A percentile compares a stretch with the other conserved stretches of the same genome.
Evolutionary conservation across 768 basidiomycete species (phyloP).

Genomic region (Lactarius deliciosus): DNA sequence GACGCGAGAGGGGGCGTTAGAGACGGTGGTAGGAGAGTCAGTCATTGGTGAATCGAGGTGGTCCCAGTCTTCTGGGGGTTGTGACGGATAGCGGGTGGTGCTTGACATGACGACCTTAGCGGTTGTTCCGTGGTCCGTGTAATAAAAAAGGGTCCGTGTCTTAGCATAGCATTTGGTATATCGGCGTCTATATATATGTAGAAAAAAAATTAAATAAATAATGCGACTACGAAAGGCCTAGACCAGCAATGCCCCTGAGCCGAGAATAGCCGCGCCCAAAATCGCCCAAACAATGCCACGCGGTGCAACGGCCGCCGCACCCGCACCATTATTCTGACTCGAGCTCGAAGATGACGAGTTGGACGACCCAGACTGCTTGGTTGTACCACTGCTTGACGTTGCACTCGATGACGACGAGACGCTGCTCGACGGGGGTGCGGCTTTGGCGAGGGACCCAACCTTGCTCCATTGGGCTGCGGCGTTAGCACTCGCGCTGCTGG

Average conservation of each 20-base stretch:
- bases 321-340: constrained; percentile 11
- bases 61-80: constrained; percentile 31
- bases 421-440: constrained; percentile 38
- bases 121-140: background rate
- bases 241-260: constrained; percentile 3
- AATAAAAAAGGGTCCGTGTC: background rate
- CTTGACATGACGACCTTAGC: constrained; percentile 23
- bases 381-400: constrained; percentile 5
- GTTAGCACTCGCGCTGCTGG: constrained; percentile 45
- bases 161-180: background rate
- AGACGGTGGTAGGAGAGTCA: constrained; percentile 5
- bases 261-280: constrained; percentile 16
- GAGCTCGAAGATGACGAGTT: constrained; percentile 27
- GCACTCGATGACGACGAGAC: background rate
- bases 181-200: background rate
- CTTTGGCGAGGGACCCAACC: constrained; percentile 46
- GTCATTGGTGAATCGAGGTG: constrained; percentile 14
- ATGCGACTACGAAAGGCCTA: background rate
- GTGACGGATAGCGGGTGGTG: constrained; percentile 22
- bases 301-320: background rate
- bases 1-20: constrained; percentile 10
- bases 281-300: constrained; percentile 5
- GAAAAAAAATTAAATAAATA: background rate
- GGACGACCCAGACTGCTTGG: constrained; percentile 22
- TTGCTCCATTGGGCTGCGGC: constrained; percentile 49